phyloP scores from a whole-genome alignment of 345 rosid species.

The Noccaea bulbosa region DNA sequence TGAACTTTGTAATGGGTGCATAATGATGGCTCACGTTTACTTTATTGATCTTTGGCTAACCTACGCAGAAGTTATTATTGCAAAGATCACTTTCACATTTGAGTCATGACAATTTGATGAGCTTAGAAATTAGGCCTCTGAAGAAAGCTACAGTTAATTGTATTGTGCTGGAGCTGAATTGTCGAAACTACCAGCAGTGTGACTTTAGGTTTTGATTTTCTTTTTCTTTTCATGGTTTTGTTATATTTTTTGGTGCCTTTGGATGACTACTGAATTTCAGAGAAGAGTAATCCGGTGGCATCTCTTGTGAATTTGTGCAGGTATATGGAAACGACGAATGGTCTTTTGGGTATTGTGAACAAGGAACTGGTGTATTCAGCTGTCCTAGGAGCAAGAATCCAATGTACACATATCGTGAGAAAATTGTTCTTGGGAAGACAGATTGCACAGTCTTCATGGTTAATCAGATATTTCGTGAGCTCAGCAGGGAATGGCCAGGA shows the following conservation, averaged over 20 bases:
- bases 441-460: conserved; percentile 61
- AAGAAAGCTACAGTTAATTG: neutral
- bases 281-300: conserved; percentile 30
- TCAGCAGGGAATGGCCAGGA: conserved; percentile 92
- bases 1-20: neutral
- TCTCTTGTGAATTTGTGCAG: conserved; percentile 45
- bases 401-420: conserved; percentile 85
- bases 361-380: conserved; percentile 91
- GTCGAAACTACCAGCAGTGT: neutral
- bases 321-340: conserved; percentile 90
- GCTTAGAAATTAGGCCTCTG: neutral
- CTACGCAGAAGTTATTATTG: neutral
- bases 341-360: conserved; percentile 95
- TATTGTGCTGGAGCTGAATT: neutral
- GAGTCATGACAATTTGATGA: conserved; percentile 1
- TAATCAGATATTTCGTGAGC: conserved; percentile 78
- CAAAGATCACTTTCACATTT: conserved; percentile 3
- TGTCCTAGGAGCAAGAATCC: conserved; percentile 87
- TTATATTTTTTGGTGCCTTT: neutral
- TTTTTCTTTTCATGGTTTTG: neutral
- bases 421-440: conserved; percentile 74
- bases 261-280: neutral
- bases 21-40: conserved; percentile 15
- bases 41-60: conserved; percentile 5
- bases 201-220: neutral